Conservation (phyloP, 306 rosid genomes). For the Herpetospermum pedunculosum region DNA sequence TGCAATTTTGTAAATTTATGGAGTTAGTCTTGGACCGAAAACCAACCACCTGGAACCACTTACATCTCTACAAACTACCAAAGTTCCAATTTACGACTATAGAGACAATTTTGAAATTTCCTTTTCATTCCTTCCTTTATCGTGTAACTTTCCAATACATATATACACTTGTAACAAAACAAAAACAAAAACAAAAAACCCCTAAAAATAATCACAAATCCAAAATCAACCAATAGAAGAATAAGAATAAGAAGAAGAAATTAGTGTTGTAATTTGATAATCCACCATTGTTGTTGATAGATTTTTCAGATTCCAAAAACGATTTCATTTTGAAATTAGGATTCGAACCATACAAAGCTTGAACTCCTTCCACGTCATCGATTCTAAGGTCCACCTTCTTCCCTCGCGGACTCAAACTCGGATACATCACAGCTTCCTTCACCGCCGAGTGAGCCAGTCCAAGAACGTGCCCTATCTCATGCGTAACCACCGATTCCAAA, state of each 20-base stretch:
- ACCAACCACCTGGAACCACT: no score
- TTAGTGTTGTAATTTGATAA: background rate
- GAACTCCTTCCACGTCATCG: conserved; percentile 90
- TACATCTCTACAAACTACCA: no score
- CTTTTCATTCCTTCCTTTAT: background rate
- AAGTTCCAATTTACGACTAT: no score
- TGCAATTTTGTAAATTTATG: no score
- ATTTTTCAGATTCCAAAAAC: conserved; percentile 39
- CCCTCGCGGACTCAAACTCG: conserved; percentile 63
- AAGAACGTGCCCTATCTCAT: conserved; percentile 92
- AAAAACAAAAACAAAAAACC: background rate
- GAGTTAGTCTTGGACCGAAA: no score
- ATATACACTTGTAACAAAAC: background rate
- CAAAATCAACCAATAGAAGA: background rate
- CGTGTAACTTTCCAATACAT: background rate
- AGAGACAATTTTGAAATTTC: background rate
- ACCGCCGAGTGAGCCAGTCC: conserved; percentile 74
- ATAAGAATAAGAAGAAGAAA: background rate
- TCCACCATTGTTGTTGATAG: background rate
- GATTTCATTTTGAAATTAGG: conserved; percentile 58
- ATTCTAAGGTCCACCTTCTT: conserved; percentile 53
- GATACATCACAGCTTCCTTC: conserved; percentile 82
- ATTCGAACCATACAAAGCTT: conserved; percentile 73
- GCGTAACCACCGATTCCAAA: conserved; percentile 89
- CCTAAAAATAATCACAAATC: background rate